phyloP scores from a whole-genome alignment of 441 rosid species.

The Populus hybrid region DNA sequence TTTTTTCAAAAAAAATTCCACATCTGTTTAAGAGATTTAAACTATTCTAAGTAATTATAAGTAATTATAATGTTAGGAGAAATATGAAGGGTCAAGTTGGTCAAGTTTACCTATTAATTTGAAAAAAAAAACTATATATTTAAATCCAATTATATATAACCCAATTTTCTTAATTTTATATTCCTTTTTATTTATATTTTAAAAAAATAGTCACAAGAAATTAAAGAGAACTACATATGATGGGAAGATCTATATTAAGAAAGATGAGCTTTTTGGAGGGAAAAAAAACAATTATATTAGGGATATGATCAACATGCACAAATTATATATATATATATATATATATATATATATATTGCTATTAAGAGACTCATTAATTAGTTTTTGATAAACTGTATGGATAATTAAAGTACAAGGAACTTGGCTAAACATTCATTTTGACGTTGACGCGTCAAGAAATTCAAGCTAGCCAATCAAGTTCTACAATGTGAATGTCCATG shows the following conservation, averaged over 20 bases:
- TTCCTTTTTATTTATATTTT: not conserved
- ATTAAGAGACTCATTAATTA: not conserved
- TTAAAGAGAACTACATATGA: not conserved
- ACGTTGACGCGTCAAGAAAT: not conserved
- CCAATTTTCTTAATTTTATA: not conserved
- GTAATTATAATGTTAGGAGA: not conserved
- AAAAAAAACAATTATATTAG: no score
- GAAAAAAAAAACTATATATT: no score
- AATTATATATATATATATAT: no score
- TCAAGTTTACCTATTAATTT: not conserved
- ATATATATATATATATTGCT: no score
- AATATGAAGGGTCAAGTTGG: not conserved
- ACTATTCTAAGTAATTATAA: not conserved
- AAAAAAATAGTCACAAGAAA: no score
- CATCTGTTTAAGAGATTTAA: not conserved
- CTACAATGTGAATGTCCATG: no score
- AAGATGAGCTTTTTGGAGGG: no score
- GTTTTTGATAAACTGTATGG: not conserved
- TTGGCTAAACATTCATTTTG: no score
- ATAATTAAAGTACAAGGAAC: not conserved
- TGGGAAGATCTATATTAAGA: not conserved
- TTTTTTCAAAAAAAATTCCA: not conserved
- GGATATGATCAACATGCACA: no score
- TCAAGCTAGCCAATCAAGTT: no score
- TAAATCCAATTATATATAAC: not conserved